These are phyloP conservation scores for Citrullus amarus DNA, from an alignment of 306 rosid species.

Conservation along the genomic window DNA sequence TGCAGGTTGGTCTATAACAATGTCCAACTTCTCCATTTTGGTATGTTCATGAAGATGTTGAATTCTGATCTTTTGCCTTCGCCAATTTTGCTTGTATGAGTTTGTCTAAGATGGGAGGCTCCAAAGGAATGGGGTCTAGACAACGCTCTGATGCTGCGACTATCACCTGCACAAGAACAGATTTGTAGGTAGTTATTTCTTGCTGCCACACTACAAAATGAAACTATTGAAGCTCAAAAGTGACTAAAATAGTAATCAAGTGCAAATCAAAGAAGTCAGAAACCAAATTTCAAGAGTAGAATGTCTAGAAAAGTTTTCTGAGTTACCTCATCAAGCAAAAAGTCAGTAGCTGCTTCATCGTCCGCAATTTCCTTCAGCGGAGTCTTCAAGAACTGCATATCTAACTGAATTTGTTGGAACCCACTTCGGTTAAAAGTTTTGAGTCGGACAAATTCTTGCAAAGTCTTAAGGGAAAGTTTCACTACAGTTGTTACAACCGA, in stretches of 20 bases:
- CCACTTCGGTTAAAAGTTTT: constrained; percentile 89
- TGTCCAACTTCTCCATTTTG: not conserved
- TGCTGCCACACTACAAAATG: not conserved
- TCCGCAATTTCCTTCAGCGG: constrained; percentile 66
- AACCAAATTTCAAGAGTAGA: not conserved
- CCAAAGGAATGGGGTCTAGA: constrained; percentile 78
- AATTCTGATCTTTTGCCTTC: constrained; percentile 38
- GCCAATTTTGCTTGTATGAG: constrained; percentile 74
- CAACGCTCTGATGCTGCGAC: constrained; percentile 87
- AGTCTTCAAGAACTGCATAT: constrained; percentile 69
- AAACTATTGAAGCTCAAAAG: not conserved
- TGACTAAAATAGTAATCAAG: not conserved
- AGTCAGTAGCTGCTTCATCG: constrained; percentile 84
- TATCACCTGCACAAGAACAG: constrained; percentile 47
- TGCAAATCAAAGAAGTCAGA: not conserved
- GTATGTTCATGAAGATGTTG: constrained; percentile 25
- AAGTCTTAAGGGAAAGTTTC: constrained; percentile 77
- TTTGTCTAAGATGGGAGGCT: constrained; percentile 77
- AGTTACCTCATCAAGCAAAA: constrained; percentile 84
- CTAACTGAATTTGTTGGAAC: constrained; percentile 94
- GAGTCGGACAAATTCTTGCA: constrained; percentile 79
- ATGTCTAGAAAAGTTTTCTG: not conserved
- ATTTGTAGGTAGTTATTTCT: not conserved
- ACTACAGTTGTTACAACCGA: constrained; percentile 73
- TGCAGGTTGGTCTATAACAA: not conserved